A percentile compares a stretch with the other conserved stretches of the same genome.
Conservation (phyloP, 768 basidiomycete genomes). For the Podaxis carcinomalis region DNA sequence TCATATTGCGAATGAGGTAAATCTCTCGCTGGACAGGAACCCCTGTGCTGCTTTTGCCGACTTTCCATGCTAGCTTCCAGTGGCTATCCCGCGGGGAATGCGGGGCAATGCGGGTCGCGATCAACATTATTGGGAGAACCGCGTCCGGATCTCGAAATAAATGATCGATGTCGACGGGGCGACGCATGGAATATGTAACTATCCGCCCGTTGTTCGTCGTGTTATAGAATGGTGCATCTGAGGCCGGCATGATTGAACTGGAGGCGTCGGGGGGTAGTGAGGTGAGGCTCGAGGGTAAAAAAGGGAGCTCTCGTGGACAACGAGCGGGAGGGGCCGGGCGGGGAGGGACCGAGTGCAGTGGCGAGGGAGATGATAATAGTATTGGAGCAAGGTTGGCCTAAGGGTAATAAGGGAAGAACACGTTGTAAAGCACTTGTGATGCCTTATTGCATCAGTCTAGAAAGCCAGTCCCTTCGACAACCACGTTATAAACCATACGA, state of each 20-base stretch:
- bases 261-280: neutral
- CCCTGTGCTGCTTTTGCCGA: constrained; percentile 8
- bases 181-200: constrained; percentile 11
- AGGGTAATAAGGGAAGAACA: constrained; percentile 7
- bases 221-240: neutral
- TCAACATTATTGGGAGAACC: constrained; percentile 4
- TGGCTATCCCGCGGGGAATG: constrained; percentile 7
- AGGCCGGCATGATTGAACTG: neutral
- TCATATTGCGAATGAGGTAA: constrained; percentile 6
- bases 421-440: constrained; percentile 7
- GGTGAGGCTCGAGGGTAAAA: neutral
- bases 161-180: constrained; percentile 11
- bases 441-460: neutral
- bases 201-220: neutral
- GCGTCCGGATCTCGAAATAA: constrained; percentile 8
- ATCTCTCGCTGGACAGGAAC: constrained; percentile 10
- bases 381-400: constrained; percentile 6
- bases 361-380: neutral
- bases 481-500: constrained; percentile 6
- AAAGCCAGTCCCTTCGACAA: neutral
- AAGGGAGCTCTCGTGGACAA: neutral
- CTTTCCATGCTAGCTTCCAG: constrained; percentile 12
- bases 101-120: constrained; percentile 4
- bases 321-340: neutral
- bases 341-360: neutral